Evolutionary conservation across 1,284 basidiomycete species (phyloP).

Genomic region (Puccinia horiana): DNA sequence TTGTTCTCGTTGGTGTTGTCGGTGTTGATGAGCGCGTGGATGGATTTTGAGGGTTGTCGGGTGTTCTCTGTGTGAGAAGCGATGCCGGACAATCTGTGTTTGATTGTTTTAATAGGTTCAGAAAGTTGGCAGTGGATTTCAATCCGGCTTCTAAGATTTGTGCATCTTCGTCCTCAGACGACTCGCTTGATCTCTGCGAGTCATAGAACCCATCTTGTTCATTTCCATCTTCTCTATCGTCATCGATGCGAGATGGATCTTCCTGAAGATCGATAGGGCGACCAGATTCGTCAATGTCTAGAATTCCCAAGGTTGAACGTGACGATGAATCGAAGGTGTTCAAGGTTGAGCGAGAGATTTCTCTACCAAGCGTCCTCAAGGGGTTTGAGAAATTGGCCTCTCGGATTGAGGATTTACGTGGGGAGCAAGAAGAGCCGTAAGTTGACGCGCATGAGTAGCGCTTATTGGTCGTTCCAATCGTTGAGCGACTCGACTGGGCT

Average conservation of each 20-base stretch:
- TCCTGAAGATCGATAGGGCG: neutral
- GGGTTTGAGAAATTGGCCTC: constrained; percentile 14
- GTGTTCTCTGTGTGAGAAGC: neutral
- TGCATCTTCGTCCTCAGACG: constrained; percentile 20
- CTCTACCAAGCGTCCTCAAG: neutral
- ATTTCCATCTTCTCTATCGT: neutral
- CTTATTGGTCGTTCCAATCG: constrained; percentile 6
- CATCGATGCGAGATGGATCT: neutral
- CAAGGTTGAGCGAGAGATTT: constrained; percentile 33
- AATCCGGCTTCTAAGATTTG: constrained; percentile 27
- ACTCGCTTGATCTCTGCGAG: constrained; percentile 11
- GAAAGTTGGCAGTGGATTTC: constrained; percentile 30
- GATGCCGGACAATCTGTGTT: constrained; percentile 37
- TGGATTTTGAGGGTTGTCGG: neutral
- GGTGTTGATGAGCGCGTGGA: neutral
- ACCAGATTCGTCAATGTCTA: neutral
- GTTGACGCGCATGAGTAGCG: neutral
- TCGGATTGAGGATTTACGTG: constrained; percentile 29
- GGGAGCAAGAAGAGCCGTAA: constrained; percentile 12
- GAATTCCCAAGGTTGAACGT: neutral
- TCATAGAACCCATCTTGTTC: constrained; percentile 15
- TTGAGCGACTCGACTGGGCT: constrained; percentile 6
- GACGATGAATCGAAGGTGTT: constrained; percentile 16
- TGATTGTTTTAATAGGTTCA: constrained; percentile 32
- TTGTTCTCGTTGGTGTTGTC: neutral